Evolutionary conservation across 192 early-diverging fungal species (phyloP), one percentile per base, ranked within the genome.

Genomic region (Oehlia diaphana): DNA sequence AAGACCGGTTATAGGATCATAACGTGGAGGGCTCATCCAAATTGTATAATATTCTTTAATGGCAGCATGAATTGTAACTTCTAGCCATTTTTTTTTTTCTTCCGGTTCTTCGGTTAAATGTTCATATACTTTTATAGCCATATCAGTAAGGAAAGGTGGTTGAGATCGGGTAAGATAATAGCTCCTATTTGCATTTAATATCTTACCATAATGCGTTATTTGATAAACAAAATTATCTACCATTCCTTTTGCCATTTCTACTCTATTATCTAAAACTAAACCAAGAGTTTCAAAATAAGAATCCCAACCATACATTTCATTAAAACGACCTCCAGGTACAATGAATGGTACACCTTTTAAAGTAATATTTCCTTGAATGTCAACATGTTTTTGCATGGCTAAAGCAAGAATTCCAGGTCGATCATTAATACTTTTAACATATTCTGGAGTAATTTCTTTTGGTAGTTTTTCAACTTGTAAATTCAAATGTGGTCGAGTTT

Each of bases 241-340:
- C 97, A 98, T 98, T 80, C 93, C 92, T 80, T 94, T 91, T 16
- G 93, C 95, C 74, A 99, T 84, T 77, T 95, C 93, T 14, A 93
- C 75, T 28, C 95, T 92, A 14, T 92, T 94, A 85, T 99, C 97
- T 13, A 92, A 88, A 44, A 97, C 80, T 49, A 99, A 83, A 9
- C 96, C 98, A 4, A 98, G 85, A 0, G 94, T 88, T 81, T 97
- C 96, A 88, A 98, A 98, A 83, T 97, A 97, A 68, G 90, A 92
- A 83, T 99, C 98, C 98, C 98, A 99, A 0, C 96, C 97, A 84
- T 99, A 99, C 93, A 97, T 97, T 85, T 99, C 98, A 83, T 99
- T 99, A 88, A 99, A 99, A 12, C 98, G 91, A 21, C 98, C 98
- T 16, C 98, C 98, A 0, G 97, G 98, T 0, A 99, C 97, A 19